Percentiles rank a stretch among this genome's conserved stretches.
phyloP scores from a whole-genome alignment of 768 basidiomycete species.

The Suillus clintonianus region DNA sequence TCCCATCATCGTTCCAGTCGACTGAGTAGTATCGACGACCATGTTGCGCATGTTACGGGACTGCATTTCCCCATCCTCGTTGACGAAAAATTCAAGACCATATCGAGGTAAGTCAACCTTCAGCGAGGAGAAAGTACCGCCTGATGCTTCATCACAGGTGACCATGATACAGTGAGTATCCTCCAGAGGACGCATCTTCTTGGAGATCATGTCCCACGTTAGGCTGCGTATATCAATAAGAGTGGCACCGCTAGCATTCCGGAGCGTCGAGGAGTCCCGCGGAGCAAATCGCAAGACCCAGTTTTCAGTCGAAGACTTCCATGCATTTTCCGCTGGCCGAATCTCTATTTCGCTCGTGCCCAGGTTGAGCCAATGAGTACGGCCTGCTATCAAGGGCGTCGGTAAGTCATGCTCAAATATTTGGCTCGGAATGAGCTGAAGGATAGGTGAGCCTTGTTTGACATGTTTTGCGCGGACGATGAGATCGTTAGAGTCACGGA shows the following conservation, averaged over 20 bases:
- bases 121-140: conserved; percentile 13
- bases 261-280: conserved; percentile 10
- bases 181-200: conserved; percentile 27
- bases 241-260: background rate
- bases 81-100: conserved; percentile 41
- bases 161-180: conserved; percentile 22
- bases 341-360: conserved; percentile 24
- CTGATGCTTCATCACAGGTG: background rate
- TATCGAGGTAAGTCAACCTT: conserved; percentile 41
- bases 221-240: conserved; percentile 30
- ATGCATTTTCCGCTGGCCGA: conserved; percentile 24
- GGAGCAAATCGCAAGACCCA: conserved; percentile 24
- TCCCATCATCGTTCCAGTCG: conserved; percentile 46
- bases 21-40: conserved; percentile 44
- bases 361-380: conserved; percentile 35
- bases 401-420: conserved; percentile 29
- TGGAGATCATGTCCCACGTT: conserved; percentile 28
- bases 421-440: conserved; percentile 27
- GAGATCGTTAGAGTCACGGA: conserved; percentile 12
- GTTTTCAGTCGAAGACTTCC: conserved; percentile 26
- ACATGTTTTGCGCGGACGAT: conserved; percentile 18
- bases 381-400: conserved; percentile 15
- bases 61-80: conserved; percentile 34
- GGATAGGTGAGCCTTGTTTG: background rate
- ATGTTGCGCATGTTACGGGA: conserved; percentile 28